Conservation (phyloP, 768 basidiomycete genomes). For the Sporobolomyces roseus region DNA sequence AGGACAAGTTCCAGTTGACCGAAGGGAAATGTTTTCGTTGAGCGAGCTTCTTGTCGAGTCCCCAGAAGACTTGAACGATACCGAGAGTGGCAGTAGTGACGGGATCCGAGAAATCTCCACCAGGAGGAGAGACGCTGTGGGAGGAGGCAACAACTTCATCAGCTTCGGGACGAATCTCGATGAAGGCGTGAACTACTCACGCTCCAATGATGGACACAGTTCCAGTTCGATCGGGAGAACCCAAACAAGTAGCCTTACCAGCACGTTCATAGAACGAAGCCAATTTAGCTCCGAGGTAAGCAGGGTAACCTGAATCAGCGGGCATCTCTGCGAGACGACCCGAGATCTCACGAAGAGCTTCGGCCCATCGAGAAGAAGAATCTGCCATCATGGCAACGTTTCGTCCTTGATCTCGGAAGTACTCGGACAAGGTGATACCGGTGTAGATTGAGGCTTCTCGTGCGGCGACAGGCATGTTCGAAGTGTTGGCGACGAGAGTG, state of each 20-base stretch:
- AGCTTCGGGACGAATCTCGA: too few species aligned
- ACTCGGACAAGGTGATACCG: conserved; percentile 96
- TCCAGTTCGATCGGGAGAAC: conserved; percentile 79
- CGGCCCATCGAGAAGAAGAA: conserved; percentile 98
- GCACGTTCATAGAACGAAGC: conserved; percentile 99
- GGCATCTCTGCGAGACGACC: conserved; percentile 99
- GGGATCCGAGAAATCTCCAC: conserved; percentile 98
- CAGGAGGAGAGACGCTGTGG: conserved; percentile 87
- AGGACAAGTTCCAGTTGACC: conserved; percentile 99
- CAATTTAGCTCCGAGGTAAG: conserved; percentile 89
- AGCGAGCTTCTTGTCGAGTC: conserved; percentile 88
- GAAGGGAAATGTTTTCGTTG: conserved; percentile 99
- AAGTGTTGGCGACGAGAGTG: conserved; percentile 96
- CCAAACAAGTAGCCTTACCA: conserved; percentile 88
- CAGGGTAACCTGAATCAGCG: conserved; percentile 98
- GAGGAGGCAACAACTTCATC: too few species aligned
- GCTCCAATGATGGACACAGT: conserved; percentile 99
- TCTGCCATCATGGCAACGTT: conserved; percentile 99
- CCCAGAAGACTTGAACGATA: conserved; percentile 99
- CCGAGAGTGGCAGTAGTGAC: conserved; percentile 95
- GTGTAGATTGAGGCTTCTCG: conserved; percentile 99
- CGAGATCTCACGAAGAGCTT: conserved; percentile 97
- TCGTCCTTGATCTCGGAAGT: conserved; percentile 97
- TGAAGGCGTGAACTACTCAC: conserved; percentile 66
- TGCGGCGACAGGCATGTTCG: conserved; percentile 99